These are phyloP conservation scores for Tephrocybe sp. DNA, from an alignment of 768 basidiomycete genomes.

Conservation along the genomic window DNA sequence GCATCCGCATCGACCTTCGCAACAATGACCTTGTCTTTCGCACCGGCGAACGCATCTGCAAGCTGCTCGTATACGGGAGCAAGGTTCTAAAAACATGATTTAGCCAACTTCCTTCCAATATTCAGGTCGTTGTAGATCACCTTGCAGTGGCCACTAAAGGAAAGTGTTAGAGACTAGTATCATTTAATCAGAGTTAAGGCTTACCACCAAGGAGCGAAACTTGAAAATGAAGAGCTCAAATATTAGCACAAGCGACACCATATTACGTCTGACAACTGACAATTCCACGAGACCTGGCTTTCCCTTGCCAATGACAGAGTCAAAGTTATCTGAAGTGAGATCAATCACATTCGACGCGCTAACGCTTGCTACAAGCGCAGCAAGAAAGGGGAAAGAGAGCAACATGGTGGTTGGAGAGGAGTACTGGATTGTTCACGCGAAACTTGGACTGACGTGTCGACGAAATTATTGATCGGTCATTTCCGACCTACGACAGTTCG, in stretches of 20 bases:
- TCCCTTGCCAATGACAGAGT: conserved; percentile 70
- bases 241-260: conserved; percentile 1
- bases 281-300: conserved; percentile 90
- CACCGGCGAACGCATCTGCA: conserved; percentile 79
- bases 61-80: conserved; percentile 89
- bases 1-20: conserved; percentile 94
- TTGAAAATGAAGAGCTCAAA: conserved; percentile 26
- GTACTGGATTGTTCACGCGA: conserved; percentile 5
- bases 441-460: conserved; percentile 20
- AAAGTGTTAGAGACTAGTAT: not conserved
- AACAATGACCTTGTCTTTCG: conserved; percentile 80
- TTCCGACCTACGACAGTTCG: conserved; percentile 4
- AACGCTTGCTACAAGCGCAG: conserved; percentile 52
- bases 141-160: conserved; percentile 80
- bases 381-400: conserved; percentile 54
- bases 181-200: not conserved
- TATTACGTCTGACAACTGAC: conserved; percentile 45
- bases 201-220: conserved; percentile 90
- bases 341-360: conserved; percentile 85
- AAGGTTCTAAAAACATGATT: conserved; percentile 58
- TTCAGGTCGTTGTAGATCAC: conserved; percentile 35
- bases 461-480: conserved; percentile 32
- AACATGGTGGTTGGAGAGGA: conserved; percentile 49
- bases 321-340: conserved; percentile 74
- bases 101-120: too few species aligned